These are phyloP conservation scores for Senna siamea DNA, from an alignment of 306 rosid genomes.

Conservation along the genomic window DNA sequence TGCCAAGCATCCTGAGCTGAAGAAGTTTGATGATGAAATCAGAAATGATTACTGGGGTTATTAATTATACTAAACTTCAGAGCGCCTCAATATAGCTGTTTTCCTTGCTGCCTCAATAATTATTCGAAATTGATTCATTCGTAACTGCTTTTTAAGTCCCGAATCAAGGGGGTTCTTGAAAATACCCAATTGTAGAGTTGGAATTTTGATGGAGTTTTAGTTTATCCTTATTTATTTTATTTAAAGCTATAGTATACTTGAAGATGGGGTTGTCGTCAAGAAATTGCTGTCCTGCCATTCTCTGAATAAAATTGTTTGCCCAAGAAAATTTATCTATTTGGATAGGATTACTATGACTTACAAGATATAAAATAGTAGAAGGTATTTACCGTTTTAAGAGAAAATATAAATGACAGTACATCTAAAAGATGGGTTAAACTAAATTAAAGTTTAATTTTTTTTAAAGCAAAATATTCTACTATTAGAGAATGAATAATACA, in stretches of 20 bases:
- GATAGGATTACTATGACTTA: too few relatives aligned
- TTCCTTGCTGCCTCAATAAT: background rate
- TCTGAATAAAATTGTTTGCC: background rate
- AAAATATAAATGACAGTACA: too few relatives aligned
- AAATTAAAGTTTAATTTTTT: too few relatives aligned
- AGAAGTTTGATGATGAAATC: constrained; percentile 74
- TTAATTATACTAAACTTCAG: constrained; percentile 22
- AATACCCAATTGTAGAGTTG: background rate
- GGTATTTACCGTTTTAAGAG: too few relatives aligned
- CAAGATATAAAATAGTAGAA: too few relatives aligned
- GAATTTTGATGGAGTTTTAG: background rate
- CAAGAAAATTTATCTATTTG: background rate
- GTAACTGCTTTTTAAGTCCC: background rate
- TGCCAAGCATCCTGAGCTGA: constrained; percentile 70
- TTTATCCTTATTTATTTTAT: too few relatives aligned
- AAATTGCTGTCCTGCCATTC: background rate
- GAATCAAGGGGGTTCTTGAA: too few relatives aligned
- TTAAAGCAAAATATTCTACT: too few relatives aligned
- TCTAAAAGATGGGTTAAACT: too few relatives aligned
- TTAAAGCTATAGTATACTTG: too few relatives aligned
- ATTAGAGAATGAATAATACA: too few relatives aligned
- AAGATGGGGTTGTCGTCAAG: background rate
- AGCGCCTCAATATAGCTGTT: background rate
- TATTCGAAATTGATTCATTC: too few relatives aligned
- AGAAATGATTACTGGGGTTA: constrained; percentile 67